phyloP scores from a whole-genome alignment of 306 rosid species.

The Heteromeles arbutifolia region DNA sequence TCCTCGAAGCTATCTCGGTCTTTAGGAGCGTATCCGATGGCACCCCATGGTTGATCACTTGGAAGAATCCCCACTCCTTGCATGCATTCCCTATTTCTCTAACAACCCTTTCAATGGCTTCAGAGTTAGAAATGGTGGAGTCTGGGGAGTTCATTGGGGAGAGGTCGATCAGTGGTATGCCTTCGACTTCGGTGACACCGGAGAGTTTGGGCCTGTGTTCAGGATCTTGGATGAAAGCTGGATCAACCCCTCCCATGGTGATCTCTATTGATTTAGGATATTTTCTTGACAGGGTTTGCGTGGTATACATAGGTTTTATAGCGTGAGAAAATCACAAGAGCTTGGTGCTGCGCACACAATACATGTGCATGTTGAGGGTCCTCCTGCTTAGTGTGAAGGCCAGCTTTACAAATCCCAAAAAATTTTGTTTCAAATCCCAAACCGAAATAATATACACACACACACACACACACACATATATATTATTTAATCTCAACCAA shows the following conservation, averaged over 20 bases:
- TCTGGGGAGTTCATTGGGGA: neutral
- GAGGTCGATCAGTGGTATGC: constrained; percentile 40
- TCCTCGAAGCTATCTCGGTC: constrained; percentile 11
- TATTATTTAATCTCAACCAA: too few species aligned
- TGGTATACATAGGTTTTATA: too few species aligned
- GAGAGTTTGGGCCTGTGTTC: constrained; percentile 55
- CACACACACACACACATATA: too few species aligned
- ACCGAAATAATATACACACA: too few species aligned
- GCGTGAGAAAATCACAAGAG: too few species aligned
- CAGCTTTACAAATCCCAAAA: too few species aligned
- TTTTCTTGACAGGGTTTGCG: too few species aligned
- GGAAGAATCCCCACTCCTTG: constrained; percentile 38
- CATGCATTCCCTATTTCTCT: constrained; percentile 47
- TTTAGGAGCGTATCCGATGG: constrained; percentile 26
- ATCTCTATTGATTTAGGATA: too few species aligned
- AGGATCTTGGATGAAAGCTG: constrained; percentile 21
- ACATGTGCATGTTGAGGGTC: too few species aligned
- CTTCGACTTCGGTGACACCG: constrained; percentile 23
- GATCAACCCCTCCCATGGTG: constrained; percentile 23
- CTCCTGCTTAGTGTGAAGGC: too few species aligned
- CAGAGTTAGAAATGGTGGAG: neutral
- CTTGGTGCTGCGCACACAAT: too few species aligned
- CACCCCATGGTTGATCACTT: constrained; percentile 41
- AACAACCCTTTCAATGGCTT: constrained; percentile 15
- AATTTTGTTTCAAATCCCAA: too few species aligned